A percentile compares a stretch with the other conserved stretches of the same genome.
Evolutionary conservation across 1,139 yeast species (phyloP).

Genomic region (Pichia sp.): DNA sequence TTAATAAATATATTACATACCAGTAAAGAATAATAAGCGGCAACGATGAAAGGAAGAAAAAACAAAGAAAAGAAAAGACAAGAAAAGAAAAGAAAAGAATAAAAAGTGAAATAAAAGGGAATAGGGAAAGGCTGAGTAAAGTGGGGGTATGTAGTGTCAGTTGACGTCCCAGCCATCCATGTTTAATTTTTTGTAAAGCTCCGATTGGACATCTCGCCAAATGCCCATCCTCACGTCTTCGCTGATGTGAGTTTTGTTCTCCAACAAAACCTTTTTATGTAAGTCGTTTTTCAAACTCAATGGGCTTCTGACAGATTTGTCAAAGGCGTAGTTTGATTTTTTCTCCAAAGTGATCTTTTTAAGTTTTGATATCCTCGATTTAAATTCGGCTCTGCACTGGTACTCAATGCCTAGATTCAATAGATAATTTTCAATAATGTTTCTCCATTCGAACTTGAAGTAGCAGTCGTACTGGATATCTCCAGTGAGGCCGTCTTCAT

Average conservation of each 20-base stretch:
- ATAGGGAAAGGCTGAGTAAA: background rate
- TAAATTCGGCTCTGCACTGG: slow-evolving; percentile 59
- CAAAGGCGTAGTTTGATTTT: slow-evolving; percentile 1
- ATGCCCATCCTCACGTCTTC: slow-evolving; percentile 51
- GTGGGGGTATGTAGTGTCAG: background rate
- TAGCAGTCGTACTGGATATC: slow-evolving; percentile 24
- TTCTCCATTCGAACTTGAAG: slow-evolving; percentile 52
- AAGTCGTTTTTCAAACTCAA: slow-evolving; percentile 16
- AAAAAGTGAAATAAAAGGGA: background rate
- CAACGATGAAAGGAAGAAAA: background rate
- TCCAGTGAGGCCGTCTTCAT: slow-evolving; percentile 17
- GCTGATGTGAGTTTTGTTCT: slow-evolving; percentile 33
- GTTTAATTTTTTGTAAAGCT: slow-evolving; percentile 46
- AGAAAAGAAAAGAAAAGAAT: background rate
- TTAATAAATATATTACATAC: background rate
- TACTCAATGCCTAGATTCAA: slow-evolving; percentile 65
- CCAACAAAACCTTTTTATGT: slow-evolving; percentile 27
- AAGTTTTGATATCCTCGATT: slow-evolving; percentile 34
- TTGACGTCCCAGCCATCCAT: slow-evolving; percentile 15
- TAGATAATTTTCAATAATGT: slow-evolving; percentile 60
- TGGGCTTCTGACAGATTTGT: slow-evolving; percentile 1
- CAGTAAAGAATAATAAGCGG: background rate
- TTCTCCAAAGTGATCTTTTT: slow-evolving; percentile 21
- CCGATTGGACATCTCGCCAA: slow-evolving; percentile 58
- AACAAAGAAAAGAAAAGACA: background rate